Evolutionary conservation across 2,329 filamentous ascomycete species (phyloP).

Genomic region (Pseudocercospora musae): DNA sequence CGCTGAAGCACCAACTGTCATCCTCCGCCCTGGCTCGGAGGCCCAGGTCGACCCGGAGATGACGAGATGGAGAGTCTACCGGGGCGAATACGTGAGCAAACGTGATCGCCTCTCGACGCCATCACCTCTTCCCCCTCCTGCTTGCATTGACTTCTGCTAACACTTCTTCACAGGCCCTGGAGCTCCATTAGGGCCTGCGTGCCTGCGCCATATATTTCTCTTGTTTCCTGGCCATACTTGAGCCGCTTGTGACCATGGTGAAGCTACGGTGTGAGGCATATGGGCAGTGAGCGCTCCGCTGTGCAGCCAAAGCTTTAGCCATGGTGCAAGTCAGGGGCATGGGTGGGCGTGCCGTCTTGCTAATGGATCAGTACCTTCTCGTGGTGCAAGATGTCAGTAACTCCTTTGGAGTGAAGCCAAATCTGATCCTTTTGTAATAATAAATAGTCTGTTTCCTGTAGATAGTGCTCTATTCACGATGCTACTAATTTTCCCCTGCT

Average conservation of each 20-base stretch:
- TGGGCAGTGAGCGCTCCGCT: neutral
- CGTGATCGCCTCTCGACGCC: neutral
- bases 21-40: neutral
- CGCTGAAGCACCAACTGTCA: neutral
- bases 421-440: neutral
- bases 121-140: neutral
- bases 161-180: neutral
- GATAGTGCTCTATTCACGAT: neutral
- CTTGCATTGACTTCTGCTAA: neutral
- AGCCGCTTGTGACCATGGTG: neutral
- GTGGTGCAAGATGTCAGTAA: neutral
- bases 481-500: neutral
- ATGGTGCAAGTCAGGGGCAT: neutral
- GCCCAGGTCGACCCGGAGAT: neutral
- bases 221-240: neutral
- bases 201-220: neutral
- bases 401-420: neutral
- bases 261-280: neutral
- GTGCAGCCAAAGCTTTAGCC: neutral
- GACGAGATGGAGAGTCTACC: neutral
- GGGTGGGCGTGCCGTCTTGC: neutral
- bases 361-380: neutral
- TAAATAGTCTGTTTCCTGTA: neutral
- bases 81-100: neutral
- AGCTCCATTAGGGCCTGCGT: neutral